A percentile compares a stretch with the other conserved stretches of the same genome.
Evolutionary conservation across 352 stramenopile species (phyloP).

Genomic region (Pythium aphanidermatum): DNA sequence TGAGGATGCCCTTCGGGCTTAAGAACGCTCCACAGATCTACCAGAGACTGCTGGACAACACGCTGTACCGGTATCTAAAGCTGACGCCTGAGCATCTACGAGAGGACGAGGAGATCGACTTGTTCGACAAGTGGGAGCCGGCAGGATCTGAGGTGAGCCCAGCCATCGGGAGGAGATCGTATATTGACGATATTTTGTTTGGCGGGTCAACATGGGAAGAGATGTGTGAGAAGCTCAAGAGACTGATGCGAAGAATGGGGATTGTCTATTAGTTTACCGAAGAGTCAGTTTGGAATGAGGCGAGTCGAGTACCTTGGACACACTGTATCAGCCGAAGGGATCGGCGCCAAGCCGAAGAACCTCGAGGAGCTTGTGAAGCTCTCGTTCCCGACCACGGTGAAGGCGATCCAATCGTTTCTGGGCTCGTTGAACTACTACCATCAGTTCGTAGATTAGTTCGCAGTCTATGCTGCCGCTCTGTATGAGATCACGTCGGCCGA

Average conservation of each 20-base stretch:
- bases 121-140: conserved; percentile 3
- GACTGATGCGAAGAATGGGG: conserved; percentile 12
- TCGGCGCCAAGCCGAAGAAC: background rate
- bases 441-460: conserved; percentile 4
- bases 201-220: background rate
- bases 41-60: conserved; percentile 15
- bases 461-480: conserved; percentile 6
- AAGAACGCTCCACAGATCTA: conserved; percentile 20
- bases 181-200: conserved; percentile 23
- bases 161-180: conserved; percentile 11
- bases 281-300: conserved; percentile 12
- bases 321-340: too few relatives aligned
- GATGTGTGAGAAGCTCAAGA: conserved; percentile 13
- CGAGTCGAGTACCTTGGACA: conserved; percentile 17
- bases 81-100: conserved; percentile 5
- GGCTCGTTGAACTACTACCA: background rate
- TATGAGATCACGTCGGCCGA: conserved; percentile 5
- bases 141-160: background rate
- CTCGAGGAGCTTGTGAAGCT: background rate
- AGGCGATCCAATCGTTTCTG: background rate
- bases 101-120: conserved; percentile 3
- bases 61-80: conserved; percentile 13
- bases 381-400: background rate
- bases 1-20: conserved; percentile 9
- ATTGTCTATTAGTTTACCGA: conserved; percentile 18